Base-by-base conservation (phyloP, 2,329 filamentous ascomycete species). In the Neopestalotiopsis sp. region DNA sequence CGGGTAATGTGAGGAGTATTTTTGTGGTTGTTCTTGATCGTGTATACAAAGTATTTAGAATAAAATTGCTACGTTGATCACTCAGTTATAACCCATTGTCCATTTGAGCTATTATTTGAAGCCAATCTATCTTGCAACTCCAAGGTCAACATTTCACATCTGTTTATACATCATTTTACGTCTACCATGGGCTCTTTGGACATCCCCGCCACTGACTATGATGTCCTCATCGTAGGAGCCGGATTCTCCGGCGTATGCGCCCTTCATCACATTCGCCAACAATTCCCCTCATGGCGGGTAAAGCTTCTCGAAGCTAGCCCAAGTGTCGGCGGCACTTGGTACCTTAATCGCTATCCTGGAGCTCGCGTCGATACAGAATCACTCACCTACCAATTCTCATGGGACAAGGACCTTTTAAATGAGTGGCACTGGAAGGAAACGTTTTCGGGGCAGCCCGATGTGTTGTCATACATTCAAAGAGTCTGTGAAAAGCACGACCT, bases 361-460 rank as follows among this genome's bases (percentile, higher is more conserved):
- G 67, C 67, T 14, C 67, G 67, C 14, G 60, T 68, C 28, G 67
- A 68, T 49, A 64, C 67, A 17, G 67, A 68, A 24, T 64, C 59
- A 9, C 61, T 64, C 42, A 64, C 45, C 14, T 68, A 68, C 14
- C 45, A 42, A 7, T 68, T 68, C 34, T 68, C 67, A 12, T 68
- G 60, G 42, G 60, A 62, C 20, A 62, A 68, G 62, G 67, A 68
- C 4, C 42, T 68, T 4, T 40, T 68, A 14, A 32, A 65, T 4
- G 67, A 68, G 45, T 68, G 67, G 67, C 30, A 68, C 30, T 68
- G 67, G 67, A 68, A 62, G 13, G 67, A 68, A n/a, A 38, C 60
- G n/a, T 68, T 68, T 49, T 65, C 67, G 1, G 24, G 60, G 2
- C 67, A 68, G 49, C 42, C 45, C n/a, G 67, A 68, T 40, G 61